Evolutionary conservation across 768 basidiomycete species (phyloP), one percentile per base, ranked within the genome.

Genomic region (Russula sp.): DNA sequence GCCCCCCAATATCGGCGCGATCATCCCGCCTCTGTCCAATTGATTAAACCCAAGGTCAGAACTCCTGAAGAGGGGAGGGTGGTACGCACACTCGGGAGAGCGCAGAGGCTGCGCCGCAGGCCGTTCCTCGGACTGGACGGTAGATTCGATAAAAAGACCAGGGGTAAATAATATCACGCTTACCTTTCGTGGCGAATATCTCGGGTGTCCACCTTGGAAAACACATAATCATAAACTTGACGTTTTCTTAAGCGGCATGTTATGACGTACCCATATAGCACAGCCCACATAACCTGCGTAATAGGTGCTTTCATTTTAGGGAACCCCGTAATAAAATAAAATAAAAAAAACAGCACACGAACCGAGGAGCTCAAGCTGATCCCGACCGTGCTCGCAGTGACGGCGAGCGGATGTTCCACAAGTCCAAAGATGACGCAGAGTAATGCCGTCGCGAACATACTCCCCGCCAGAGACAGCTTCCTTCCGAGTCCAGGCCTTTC

Each of bases 21-120:
- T 85, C 86, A 94, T 93, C 6, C 92, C 92, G 8, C 91, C 89
- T 72, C 91, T 93, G 13, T 56, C 39, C 39, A 18, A 18, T n/a
- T n/a, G n/a, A n/a, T n/a, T n/a, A n/a, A n/a, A n/a, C n/a, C n/a
- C n/a, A 32, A 14, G 10, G 41, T 60, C 25, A 59, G 32, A 29
- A 29, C 25, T n/a, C n/a, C n/a, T n/a, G n/a, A n/a, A n/a, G n/a
- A n/a, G n/a, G 39, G 46, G 56, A 25, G 56, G 22, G 14, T n/a
- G n/a, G n/a, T 6, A 77, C 86, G 55, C 69, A 92, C 86, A 94
- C 84, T 72, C 93, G 79, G 2, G 88, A 93, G 1, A 95, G 73
- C 10, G 91, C 92, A 3, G 90, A 91, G 0, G 93, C 92, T 56
- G 90, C 87, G 0, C 93, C 93, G 68, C 88, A 87, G 0, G 92